Evolutionary conservation across 306 rosid species (phyloP).

Genomic region (Trifolium dubium): DNA sequence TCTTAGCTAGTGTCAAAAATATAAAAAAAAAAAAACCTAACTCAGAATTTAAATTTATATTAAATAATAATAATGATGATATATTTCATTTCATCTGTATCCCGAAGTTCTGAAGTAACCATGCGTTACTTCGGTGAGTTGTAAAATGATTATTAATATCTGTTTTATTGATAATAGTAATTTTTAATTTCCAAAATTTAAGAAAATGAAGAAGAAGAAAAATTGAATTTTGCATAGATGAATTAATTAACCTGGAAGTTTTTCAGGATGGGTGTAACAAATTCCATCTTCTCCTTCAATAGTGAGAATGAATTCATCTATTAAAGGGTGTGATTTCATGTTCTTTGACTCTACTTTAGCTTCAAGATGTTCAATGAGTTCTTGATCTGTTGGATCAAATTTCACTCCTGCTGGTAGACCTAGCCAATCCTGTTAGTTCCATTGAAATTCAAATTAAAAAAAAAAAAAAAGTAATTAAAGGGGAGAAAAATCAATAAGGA

Average conservation of each 20-base stretch:
- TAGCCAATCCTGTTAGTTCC: slow-evolving; percentile 77
- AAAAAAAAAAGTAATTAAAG: slow-evolving; percentile 17
- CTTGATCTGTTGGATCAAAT: slow-evolving; percentile 99
- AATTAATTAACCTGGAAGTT: slow-evolving; percentile 76
- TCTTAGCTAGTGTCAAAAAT: not conserved
- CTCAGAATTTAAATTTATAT: too few relatives aligned
- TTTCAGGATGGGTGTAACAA: slow-evolving; percentile 99
- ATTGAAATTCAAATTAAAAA: slow-evolving; percentile 36
- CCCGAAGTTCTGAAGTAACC: too few relatives aligned
- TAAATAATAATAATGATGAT: too few relatives aligned
- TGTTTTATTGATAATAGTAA: too few relatives aligned
- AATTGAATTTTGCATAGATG: not conserved
- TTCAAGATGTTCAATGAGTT: slow-evolving; percentile 94
- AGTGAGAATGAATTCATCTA: slow-evolving; percentile 95
- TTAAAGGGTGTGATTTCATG: slow-evolving; percentile 92
- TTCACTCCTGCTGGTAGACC: slow-evolving; percentile 99
- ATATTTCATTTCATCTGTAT: not conserved
- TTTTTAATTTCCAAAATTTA: too few relatives aligned
- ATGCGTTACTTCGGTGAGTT: too few relatives aligned
- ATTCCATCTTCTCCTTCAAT: slow-evolving; percentile 99
- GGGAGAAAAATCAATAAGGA: not conserved
- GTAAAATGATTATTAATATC: too few relatives aligned
- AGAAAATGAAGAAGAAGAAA: too few relatives aligned
- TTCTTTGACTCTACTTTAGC: slow-evolving; percentile 88
- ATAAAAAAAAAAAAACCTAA: not conserved